Evolutionary conservation across 176 grass and related monocot genomes (phyloP).

Genomic region (Ananas comosus): DNA sequence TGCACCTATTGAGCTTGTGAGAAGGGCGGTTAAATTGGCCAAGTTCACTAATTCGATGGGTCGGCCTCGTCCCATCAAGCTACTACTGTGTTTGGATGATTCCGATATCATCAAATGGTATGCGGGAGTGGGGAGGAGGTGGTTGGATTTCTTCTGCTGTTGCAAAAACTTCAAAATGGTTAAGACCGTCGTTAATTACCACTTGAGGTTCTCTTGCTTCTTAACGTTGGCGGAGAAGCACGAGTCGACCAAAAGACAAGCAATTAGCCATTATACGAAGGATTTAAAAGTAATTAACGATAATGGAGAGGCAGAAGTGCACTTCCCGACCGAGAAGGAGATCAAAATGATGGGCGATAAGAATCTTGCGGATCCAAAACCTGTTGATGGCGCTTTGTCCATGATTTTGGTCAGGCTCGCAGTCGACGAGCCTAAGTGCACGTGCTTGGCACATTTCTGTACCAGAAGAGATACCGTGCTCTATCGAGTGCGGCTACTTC

Average conservation of each 20-base stretch:
- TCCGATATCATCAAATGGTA: conserved; percentile 91
- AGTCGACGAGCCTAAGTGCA: conserved; percentile 32
- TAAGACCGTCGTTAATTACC: conserved; percentile 74
- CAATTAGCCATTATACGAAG: conserved; percentile 85
- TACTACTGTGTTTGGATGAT: conserved; percentile 89
- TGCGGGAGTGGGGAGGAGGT: conserved; percentile 67
- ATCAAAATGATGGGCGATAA: conserved; percentile 94
- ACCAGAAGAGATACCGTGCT: conserved; percentile 41
- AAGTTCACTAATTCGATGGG: conserved; percentile 92
- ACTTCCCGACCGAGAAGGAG: conserved; percentile 79
- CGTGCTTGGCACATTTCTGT: conserved; percentile 80
- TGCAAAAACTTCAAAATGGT: conserved; percentile 83
- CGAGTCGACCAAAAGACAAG: conserved; percentile 69
- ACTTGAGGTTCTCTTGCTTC: conserved; percentile 95
- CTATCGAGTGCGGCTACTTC: conserved; percentile 73
- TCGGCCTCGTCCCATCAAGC: conserved; percentile 61
- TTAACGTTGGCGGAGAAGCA: conserved; percentile 90
- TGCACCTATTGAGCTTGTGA: conserved; percentile 61
- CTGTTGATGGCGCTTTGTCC: conserved; percentile 69
- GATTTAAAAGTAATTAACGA: conserved; percentile 63
- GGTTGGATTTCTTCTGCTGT: conserved; percentile 92
- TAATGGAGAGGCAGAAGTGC: conserved; percentile 34
- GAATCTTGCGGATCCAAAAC: conserved; percentile 60
- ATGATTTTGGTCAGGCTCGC: conserved; percentile 70
- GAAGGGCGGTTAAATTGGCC: conserved; percentile 65